Percentiles rank a stretch among this genome's conserved stretches.
phyloP scores from a whole-genome alignment of 192 early-diverging fungal genomes.

The Podila minutissima region DNA sequence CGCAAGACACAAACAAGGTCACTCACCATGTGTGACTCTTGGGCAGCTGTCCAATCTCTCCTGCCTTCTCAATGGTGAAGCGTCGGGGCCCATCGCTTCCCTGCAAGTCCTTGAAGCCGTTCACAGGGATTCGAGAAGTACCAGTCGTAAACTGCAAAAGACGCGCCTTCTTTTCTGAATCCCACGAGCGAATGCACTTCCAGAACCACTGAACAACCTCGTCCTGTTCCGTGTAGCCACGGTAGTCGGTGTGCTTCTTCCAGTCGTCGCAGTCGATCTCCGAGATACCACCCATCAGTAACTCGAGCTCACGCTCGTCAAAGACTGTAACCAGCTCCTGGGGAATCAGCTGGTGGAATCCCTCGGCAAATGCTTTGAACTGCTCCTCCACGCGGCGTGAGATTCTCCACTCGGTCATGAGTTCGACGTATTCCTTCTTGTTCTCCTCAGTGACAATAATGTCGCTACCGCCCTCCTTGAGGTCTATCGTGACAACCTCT shows the following conservation, averaged over 20 bases:
- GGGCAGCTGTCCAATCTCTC: conserved; percentile 85
- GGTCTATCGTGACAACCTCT: conserved; percentile 85
- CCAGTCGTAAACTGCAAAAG: conserved; percentile 98
- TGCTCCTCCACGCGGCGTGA: conserved; percentile 94
- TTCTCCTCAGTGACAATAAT: conserved; percentile 97
- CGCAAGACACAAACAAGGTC: background rate
- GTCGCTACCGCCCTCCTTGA: conserved; percentile 88
- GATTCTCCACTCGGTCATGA: conserved; percentile 91
- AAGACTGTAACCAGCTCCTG: conserved; percentile 95
- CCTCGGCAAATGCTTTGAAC: conserved; percentile 93
- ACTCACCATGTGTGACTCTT: conserved; percentile 93
- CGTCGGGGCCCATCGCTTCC: conserved; percentile 95
- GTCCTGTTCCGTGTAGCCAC: conserved; percentile 97
- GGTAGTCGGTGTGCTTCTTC: conserved; percentile 98
- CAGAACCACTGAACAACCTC: conserved; percentile 97
- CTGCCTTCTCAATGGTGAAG: conserved; percentile 96
- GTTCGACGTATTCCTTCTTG: conserved; percentile 95
- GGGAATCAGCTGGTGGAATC: conserved; percentile 97
- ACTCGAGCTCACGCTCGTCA: conserved; percentile 97
- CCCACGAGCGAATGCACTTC: conserved; percentile 89
- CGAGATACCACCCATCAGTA: conserved; percentile 95
- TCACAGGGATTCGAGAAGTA: conserved; percentile 97
- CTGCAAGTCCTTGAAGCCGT: conserved; percentile 98
- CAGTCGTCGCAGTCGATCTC: conserved; percentile 98
- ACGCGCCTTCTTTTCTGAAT: conserved; percentile 93